Percentiles rank a stretch among this genome's conserved stretches.
These are phyloP conservation scores for Borovskyia barvae DNA, from an alignment of 208 protist species.

Conservation along the genomic window DNA sequence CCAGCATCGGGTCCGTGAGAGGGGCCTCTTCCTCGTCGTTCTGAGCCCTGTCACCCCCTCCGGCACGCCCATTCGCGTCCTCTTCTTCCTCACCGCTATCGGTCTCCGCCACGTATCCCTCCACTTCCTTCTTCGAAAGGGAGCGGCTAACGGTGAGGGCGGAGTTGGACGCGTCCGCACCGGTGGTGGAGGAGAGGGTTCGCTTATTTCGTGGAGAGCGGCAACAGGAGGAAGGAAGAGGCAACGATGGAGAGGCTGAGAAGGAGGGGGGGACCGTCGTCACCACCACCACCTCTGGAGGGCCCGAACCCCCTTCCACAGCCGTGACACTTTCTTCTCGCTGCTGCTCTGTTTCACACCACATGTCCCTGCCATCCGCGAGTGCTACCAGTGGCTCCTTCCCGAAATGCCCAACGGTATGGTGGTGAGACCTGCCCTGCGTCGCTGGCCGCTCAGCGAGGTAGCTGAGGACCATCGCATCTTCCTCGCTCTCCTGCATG, in stretches of 20 bases:
- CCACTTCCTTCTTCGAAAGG: constrained; percentile 30
- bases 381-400: too few relatives aligned
- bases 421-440: too few relatives aligned
- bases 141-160: constrained; percentile 43
- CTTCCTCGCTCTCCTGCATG: constrained; percentile 37
- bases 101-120: constrained; percentile 6
- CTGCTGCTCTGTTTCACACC: too few relatives aligned
- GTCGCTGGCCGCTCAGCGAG: constrained; percentile 7
- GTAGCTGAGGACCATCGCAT: constrained; percentile 4
- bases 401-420: too few relatives aligned
- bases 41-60: not conserved
- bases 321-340: too few relatives aligned
- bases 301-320: too few relatives aligned
- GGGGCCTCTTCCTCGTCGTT: not conserved
- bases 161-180: constrained; percentile 82
- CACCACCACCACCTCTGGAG: too few relatives aligned
- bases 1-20: constrained; percentile 6
- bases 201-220: too few relatives aligned
- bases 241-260: too few relatives aligned
- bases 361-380: too few relatives aligned
- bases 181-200: not conserved
- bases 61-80: not conserved
- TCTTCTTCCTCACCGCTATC: constrained; percentile 9
- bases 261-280: too few relatives aligned
- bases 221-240: too few relatives aligned